Evolutionary conservation across 2,329 filamentous ascomycete genomes (phyloP).

Genomic region (Magnaporthiopsis poae): DNA sequence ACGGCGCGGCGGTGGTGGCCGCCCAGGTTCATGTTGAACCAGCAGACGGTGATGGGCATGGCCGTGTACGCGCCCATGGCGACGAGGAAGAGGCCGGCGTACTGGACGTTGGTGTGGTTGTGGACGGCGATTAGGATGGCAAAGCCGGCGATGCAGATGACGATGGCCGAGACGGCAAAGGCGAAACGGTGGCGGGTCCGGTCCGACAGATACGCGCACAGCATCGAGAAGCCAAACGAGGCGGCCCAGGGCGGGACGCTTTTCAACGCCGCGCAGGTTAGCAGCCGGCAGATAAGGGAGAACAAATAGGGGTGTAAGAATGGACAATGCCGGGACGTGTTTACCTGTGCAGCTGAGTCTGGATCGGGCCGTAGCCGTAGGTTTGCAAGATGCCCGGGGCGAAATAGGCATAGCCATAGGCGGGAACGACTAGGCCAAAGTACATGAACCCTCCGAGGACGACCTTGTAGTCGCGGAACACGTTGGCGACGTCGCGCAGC

Average conservation of each 20-base stretch:
- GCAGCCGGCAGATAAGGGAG: conserved; percentile 21
- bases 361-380: conserved; percentile 51
- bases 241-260: conserved; percentile 49
- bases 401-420: conserved; percentile 71
- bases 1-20: conserved; percentile 63
- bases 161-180: conserved; percentile 61
- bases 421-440: conserved; percentile 67
- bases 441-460: conserved; percentile 72
- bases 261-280: conserved; percentile 22
- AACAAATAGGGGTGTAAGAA: too few relatives aligned
- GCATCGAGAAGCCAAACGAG: conserved; percentile 70
- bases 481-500: conserved; percentile 45
- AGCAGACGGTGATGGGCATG: conserved; percentile 81
- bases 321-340: too few relatives aligned
- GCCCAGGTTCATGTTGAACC: conserved; percentile 72
- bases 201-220: conserved; percentile 64
- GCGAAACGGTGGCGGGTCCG: conserved; percentile 60
- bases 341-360: conserved; percentile 33
- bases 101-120: conserved; percentile 56
- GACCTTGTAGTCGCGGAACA: conserved; percentile 66
- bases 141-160: conserved; percentile 63
- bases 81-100: conserved; percentile 72
- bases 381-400: conserved; percentile 33
- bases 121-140: conserved; percentile 64
- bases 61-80: conserved; percentile 71